A percentile compares a stretch with the other conserved stretches of the same genome.
phyloP scores from a whole-genome alignment of 192 early-diverging fungal genomes.

The Dimargaris xerosporica region DNA sequence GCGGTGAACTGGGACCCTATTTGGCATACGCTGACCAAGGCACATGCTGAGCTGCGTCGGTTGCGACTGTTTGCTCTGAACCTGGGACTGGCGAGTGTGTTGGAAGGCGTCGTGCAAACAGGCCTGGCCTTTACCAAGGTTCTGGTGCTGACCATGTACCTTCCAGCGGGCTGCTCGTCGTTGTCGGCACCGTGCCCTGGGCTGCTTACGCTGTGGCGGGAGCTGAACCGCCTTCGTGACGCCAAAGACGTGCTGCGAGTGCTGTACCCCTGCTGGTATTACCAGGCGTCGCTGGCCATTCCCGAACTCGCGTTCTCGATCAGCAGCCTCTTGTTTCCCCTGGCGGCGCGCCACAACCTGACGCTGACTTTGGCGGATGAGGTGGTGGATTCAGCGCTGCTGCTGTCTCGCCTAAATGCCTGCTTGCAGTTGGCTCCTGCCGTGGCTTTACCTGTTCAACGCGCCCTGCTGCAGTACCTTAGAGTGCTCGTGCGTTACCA shows the following conservation, averaged over 20 bases:
- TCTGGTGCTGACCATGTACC: conserved; percentile 6
- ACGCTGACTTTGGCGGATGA: not conserved
- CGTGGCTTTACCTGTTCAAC: not conserved
- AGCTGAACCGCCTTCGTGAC: not conserved
- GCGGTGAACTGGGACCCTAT: conserved; percentile 4
- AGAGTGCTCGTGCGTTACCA: not conserved
- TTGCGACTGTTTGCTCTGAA: not conserved
- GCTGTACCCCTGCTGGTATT: conserved; percentile 1
- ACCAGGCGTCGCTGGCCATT: not conserved
- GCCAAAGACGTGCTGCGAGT: not conserved
- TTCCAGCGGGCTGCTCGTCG: not conserved
- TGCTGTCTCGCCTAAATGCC: not conserved
- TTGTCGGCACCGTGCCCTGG: not conserved
- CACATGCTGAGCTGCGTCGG: not conserved
- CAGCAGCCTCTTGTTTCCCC: not conserved
- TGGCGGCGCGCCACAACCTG: not conserved
- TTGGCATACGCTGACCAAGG: not conserved
- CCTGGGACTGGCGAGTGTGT: not conserved
- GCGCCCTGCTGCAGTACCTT: not conserved
- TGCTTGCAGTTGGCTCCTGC: not conserved
- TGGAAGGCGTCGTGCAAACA: not conserved
- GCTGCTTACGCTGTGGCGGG: conserved; percentile 1
- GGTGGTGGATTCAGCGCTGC: not conserved
- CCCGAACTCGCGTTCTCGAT: not conserved
- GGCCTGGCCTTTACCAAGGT: not conserved